phyloP scores from a whole-genome alignment of 2,329 filamentous ascomycete genomes.

The Rutstroemia sp. region DNA sequence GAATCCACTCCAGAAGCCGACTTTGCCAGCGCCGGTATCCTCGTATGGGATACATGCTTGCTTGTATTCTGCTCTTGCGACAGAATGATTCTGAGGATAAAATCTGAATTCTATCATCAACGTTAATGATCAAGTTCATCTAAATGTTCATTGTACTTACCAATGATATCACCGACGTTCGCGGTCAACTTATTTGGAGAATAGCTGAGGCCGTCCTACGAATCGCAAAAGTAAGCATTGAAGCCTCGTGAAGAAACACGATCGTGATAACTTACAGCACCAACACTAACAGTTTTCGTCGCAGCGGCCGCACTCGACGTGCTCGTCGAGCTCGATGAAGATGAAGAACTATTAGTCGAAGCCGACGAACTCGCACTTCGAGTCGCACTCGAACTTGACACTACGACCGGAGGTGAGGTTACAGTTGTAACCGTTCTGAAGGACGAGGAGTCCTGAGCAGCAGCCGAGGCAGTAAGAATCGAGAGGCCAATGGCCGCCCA shows the following conservation, averaged over 20 bases:
- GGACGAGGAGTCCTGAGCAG: not conserved
- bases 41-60: conserved; percentile 58
- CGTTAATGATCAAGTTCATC: conserved; percentile 1
- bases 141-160: conserved; percentile 23
- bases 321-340: not conserved
- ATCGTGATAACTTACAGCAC: conserved; percentile 23
- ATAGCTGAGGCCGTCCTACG: conserved; percentile 27
- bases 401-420: not conserved
- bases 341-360: not conserved
- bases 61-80: conserved; percentile 51
- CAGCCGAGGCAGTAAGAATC: not conserved
- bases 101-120: conserved; percentile 43
- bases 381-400: not conserved
- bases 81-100: conserved; percentile 55
- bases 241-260: not conserved
- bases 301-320: conserved; percentile 11
- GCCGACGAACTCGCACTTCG: not conserved
- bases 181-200: conserved; percentile 31
- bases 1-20: conserved; percentile 48
- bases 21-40: conserved; percentile 38
- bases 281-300: conserved; percentile 27
- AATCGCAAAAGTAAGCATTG: conserved; percentile 5
- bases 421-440: too few species aligned
- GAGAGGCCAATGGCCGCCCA: not conserved
- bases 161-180: conserved; percentile 41